Evolutionary conservation across 768 basidiomycete genomes (phyloP), one percentile per base, ranked within the genome.

Genomic region (Chalciporus piperatus): DNA sequence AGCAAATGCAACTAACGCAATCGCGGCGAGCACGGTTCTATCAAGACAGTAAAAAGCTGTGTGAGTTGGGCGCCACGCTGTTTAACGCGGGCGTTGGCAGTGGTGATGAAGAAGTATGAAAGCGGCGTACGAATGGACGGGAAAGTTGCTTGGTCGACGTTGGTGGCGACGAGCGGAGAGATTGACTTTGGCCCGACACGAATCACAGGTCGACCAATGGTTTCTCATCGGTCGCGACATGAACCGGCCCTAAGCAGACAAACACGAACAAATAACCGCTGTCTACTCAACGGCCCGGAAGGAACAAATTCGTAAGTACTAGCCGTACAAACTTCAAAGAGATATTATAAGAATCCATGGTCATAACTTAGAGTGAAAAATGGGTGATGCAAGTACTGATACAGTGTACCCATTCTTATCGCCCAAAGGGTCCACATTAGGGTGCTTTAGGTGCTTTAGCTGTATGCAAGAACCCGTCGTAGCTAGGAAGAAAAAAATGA

Each of bases 181-280:
- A 59, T 57, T 65, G 55, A 56, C 64, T 55, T 42, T 61, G 61
- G 51, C 65, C 56, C 56, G 33, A 62, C 60, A 59, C 59, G 59
- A 61, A 64, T 62, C 62, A 59, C 58, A 59, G 44, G 48, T 44
- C 43, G 50, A 51, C 59, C 45, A 45, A 46, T 46, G 41, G 35
- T 37, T 48, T 59, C 53, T 54, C 54, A 59, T 54, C 59, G 41
- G 50, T 48, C 60, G 51, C 59, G 61, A 57, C 62, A 52, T 50
- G 44, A 57, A 64, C 67, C 67, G 62, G 67, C 67, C 67, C 67
- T 69, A 69, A 70, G 59, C 11, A 67, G 16, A 52, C 59, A 69
- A 69, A 70, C 54, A 69, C 35, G 13, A n/a, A 11, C 67, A 69
- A 69, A 69, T 2, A 57, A 3, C 17, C 42, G 19, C 30, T 12